Evolutionary conservation across 352 stramenopile species (phyloP).

Genomic region (Pythium biforme): DNA sequence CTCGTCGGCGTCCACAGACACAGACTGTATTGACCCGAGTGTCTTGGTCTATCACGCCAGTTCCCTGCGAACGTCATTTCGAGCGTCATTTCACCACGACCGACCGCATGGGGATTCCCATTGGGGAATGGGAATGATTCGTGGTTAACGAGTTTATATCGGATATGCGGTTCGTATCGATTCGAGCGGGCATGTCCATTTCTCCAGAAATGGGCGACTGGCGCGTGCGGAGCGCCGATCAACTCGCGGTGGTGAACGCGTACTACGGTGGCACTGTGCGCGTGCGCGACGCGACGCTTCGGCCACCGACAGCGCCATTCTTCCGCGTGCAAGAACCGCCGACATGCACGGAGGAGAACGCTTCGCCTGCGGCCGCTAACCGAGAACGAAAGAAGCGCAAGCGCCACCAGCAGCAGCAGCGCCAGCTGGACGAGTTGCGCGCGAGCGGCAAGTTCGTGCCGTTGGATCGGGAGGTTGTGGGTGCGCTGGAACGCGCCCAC

Average conservation of each 20-base stretch:
- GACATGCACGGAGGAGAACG: constrained; percentile 9
- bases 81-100: too few species aligned
- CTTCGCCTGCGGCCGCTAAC: not conserved
- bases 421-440: constrained; percentile 37
- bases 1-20: too few species aligned
- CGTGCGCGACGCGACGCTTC: constrained; percentile 35
- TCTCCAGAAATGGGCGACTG: constrained; percentile 17
- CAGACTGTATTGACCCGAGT: too few species aligned
- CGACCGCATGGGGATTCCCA: too few species aligned
- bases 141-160: too few species aligned
- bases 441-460: constrained; percentile 53
- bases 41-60: too few species aligned
- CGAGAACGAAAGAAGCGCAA: constrained; percentile 38
- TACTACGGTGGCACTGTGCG: constrained; percentile 48
- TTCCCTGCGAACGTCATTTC: too few species aligned
- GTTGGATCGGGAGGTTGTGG: constrained; percentile 25
- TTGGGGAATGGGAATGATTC: too few species aligned
- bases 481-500: constrained; percentile 28
- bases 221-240: constrained; percentile 34
- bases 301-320: constrained; percentile 32
- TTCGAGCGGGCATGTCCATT: too few species aligned
- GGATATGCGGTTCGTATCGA: too few species aligned
- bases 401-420: constrained; percentile 31
- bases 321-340: not conserved
- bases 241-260: constrained; percentile 41